phyloP scores from a whole-genome alignment of 2,329 filamentous ascomycete species.

The Aspergillus awamori region DNA sequence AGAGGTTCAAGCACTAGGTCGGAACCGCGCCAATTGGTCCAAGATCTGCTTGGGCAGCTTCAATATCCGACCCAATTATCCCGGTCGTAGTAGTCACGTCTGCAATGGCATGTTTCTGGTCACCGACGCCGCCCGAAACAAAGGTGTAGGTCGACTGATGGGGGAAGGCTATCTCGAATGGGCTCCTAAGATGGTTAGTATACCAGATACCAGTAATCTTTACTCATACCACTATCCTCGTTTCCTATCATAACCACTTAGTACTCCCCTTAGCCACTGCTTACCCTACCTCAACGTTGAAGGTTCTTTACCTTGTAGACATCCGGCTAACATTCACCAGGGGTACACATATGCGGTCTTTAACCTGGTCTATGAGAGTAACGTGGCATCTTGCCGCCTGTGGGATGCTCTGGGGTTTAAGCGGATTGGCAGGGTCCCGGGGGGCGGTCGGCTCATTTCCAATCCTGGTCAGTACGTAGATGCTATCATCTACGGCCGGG shows the following conservation, averaged over 20 bases:
- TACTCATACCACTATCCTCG: neutral
- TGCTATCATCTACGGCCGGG: slow-evolving; percentile 75
- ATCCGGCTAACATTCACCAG: slow-evolving; percentile 39
- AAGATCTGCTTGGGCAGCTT: slow-evolving; percentile 84
- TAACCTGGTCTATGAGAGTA: slow-evolving; percentile 92
- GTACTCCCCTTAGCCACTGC: neutral
- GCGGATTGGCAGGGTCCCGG: slow-evolving; percentile 81
- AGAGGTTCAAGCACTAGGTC: slow-evolving; percentile 54
- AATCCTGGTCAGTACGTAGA: slow-evolving; percentile 70
- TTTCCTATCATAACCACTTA: neutral
- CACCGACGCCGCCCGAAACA: slow-evolving; percentile 71
- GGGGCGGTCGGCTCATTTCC: slow-evolving; percentile 69
- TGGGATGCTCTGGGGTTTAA: slow-evolving; percentile 94
- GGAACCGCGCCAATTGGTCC: slow-evolving; percentile 70
- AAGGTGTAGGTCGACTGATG: slow-evolving; percentile 74
- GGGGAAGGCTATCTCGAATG: slow-evolving; percentile 76
- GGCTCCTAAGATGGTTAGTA: slow-evolving; percentile 64
- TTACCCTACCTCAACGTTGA: neutral
- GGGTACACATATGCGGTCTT: slow-evolving; percentile 93
- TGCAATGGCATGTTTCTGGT: slow-evolving; percentile 78
- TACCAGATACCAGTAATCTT: neutral
- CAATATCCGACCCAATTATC: slow-evolving; percentile 93
- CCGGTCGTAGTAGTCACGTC: slow-evolving; percentile 84
- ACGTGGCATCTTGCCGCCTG: slow-evolving; percentile 84
- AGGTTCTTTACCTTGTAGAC: neutral